Base-by-base conservation (phyloP, 169 alveolate genomes). In the Perkinsus marinus region DNA sequence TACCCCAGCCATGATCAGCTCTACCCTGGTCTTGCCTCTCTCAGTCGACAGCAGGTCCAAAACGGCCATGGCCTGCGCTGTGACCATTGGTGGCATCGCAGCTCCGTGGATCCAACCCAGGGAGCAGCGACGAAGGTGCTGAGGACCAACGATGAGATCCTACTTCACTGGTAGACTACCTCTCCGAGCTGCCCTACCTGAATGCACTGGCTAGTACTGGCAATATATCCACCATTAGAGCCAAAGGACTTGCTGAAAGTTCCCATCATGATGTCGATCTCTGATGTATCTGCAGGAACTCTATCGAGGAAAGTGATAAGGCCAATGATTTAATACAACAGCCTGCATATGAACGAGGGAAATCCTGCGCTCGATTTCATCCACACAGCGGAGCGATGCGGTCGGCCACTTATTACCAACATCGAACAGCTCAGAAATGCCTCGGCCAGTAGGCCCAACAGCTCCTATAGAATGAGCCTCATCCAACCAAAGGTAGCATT, bases 391-490 rank as follows among this genome's bases (percentile, higher is more conserved):
- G n/a, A n/a, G n/a, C n/a, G n/a, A n/a, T n/a, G n/a, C n/a, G n/a
- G n/a, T n/a, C n/a, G n/a, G n/a, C n/a, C n/a, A n/a, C n/a, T 41
- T 41, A 41, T 26, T 57, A 57, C 79, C 79, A 57, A 57, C 79
- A 26, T 26, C 79, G 34, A 57, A 57, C 0, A 90, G 69, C 41
- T 90, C 91, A 30, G 91, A 34, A 39, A 90, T 39, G 16, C 91
- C 91, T 7, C 91, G 68, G 37, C 91, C 91, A 43, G 91, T 39
- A 43, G 68, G 43, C 22, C 98, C 98, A 89, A 95, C 96, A 39
- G 96, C 93, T n/a, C 98, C 98, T 34, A 96, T 97, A 17, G 97
- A 97, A 92, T 96, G 98, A 22, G 96, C 98, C 92, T 96, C 98
- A 92, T 96, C 98, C 37, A 95, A 92, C 92, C 93, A 96, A 19